Evolutionary conservation across 225 moss, liverwort and hornwort genomes (phyloP).

Genomic region (Polytrichum commune): DNA sequence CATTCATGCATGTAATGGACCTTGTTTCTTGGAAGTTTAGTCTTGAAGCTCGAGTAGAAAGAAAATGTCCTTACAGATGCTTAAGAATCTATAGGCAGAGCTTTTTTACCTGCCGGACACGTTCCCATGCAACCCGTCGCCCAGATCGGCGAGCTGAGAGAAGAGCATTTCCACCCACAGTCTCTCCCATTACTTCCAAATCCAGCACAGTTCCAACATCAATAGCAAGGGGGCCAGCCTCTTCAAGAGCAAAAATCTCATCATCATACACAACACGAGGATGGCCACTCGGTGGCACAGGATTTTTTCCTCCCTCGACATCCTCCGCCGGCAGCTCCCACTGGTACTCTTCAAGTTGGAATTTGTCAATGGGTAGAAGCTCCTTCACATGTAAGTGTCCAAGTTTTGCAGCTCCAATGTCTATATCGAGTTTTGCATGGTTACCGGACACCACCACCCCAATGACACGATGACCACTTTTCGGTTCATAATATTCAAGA

Average conservation of each 20-base stretch:
- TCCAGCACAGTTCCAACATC: conserved; percentile 66
- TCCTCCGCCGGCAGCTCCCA: conserved; percentile 34
- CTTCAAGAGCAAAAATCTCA: conserved; percentile 30
- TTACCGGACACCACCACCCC: conserved; percentile 74
- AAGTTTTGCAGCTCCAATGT: conserved; percentile 64
- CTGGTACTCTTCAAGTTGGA: conserved; percentile 34
- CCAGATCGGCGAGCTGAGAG: conserved; percentile 60
- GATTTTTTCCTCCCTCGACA: conserved; percentile 15
- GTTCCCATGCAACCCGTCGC: conserved; percentile 62
- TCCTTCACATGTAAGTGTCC: conserved; percentile 61
- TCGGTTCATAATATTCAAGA: conserved; percentile 49
- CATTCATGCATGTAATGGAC: no score
- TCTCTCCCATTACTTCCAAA: conserved; percentile 49
- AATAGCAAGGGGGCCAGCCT: conserved; percentile 17
- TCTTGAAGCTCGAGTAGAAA: no score
- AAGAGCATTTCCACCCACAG: conserved; percentile 50
- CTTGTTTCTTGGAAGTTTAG: no score
- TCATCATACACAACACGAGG: conserved; percentile 50
- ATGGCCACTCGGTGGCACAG: conserved; percentile 32
- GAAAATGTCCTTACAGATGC: no score
- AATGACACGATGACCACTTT: conserved; percentile 56
- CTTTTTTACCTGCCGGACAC: conserved; percentile 62
- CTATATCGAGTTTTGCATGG: conserved; percentile 48
- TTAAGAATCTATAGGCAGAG: no score
- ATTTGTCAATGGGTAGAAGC: conserved; percentile 40